phyloP scores from a whole-genome alignment of 805 yeast genomes.

The Wickerhamiella alocasiicola region DNA sequence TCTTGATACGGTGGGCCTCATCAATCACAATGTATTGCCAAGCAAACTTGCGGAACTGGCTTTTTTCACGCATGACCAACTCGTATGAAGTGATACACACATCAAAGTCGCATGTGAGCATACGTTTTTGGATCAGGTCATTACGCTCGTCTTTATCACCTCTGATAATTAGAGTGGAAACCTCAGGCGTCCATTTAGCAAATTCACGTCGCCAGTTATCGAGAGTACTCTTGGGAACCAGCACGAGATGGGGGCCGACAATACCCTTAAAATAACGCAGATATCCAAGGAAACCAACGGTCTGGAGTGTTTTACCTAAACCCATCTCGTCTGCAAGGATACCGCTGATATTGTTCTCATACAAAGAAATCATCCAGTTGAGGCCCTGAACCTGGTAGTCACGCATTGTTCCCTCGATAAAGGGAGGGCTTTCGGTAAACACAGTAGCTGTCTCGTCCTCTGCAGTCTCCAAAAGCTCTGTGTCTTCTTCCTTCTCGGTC shows the following conservation, averaged over 20 bases:
- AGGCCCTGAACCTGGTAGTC: conserved; percentile 92
- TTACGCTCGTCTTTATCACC: conserved; percentile 79
- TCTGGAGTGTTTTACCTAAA: conserved; percentile 87
- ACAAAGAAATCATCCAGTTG: conserved; percentile 83
- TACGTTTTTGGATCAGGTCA: conserved; percentile 41
- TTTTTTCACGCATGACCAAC: conserved; percentile 81
- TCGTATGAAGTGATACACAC: conserved; percentile 86
- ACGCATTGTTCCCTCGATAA: conserved; percentile 60
- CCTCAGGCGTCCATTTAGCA: conserved; percentile 92
- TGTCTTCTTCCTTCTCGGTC: conserved; percentile 92
- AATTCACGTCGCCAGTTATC: conserved; percentile 97
- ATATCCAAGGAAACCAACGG: conserved; percentile 83
- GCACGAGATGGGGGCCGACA: conserved; percentile 81
- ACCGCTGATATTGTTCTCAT: conserved; percentile 82
- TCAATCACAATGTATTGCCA: conserved; percentile 94
- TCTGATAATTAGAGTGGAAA: conserved; percentile 69
- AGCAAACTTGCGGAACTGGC: conserved; percentile 61
- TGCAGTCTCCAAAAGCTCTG: conserved; percentile 76
- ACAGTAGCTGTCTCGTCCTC: conserved; percentile 51
- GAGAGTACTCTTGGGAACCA: conserved; percentile 90
- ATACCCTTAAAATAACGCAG: conserved; percentile 63
- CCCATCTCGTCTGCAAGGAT: conserved; percentile 99
- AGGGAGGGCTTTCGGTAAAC: conserved; percentile 78
- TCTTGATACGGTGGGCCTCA: conserved; percentile 94
- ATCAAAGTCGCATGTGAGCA: conserved; percentile 71